Evolutionary conservation across 2,329 filamentous ascomycete species (phyloP).

Genomic region (Pseudomassariella vexata): DNA sequence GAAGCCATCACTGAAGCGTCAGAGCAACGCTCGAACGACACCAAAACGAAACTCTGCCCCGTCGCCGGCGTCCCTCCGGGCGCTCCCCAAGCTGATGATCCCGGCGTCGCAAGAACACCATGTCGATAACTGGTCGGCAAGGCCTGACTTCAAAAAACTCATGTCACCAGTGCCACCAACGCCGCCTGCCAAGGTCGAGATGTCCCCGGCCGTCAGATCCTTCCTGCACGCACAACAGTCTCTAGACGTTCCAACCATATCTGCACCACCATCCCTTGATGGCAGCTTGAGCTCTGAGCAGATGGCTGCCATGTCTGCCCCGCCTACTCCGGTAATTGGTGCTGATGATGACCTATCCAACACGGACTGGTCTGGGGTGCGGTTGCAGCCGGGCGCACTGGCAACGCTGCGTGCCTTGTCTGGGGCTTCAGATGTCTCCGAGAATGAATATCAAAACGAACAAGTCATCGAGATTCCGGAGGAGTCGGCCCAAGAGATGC

Average conservation of each 20-base stretch:
- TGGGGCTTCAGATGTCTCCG: slow-evolving; percentile 43
- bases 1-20: slow-evolving; percentile 29
- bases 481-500: slow-evolving; percentile 43
- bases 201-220: slow-evolving; percentile 69
- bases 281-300: slow-evolving; percentile 87
- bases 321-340: slow-evolving; percentile 72
- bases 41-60: slow-evolving; percentile 35
- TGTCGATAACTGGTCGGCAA: slow-evolving; percentile 39
- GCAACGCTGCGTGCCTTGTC: slow-evolving; percentile 74
- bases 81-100: slow-evolving; percentile 48
- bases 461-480: slow-evolving; percentile 46
- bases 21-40: slow-evolving; percentile 26
- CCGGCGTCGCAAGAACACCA: slow-evolving; percentile 31
- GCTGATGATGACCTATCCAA: slow-evolving; percentile 47
- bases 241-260: slow-evolving; percentile 65
- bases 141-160: slow-evolving; percentile 39
- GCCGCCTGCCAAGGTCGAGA: slow-evolving; percentile 62
- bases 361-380: slow-evolving; percentile 65
- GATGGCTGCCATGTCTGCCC: slow-evolving; percentile 74
- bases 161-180: slow-evolving; percentile 57
- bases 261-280: slow-evolving; percentile 82
- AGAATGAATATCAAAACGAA: slow-evolving; percentile 57
- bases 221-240: slow-evolving; percentile 61
- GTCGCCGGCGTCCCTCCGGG: slow-evolving; percentile 30
- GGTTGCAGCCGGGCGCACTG: slow-evolving; percentile 73